Evolutionary conservation across 1,284 basidiomycete genomes (phyloP), one percentile per base, ranked within the genome.

Genomic region (Thecaphora thlaspeos): DNA sequence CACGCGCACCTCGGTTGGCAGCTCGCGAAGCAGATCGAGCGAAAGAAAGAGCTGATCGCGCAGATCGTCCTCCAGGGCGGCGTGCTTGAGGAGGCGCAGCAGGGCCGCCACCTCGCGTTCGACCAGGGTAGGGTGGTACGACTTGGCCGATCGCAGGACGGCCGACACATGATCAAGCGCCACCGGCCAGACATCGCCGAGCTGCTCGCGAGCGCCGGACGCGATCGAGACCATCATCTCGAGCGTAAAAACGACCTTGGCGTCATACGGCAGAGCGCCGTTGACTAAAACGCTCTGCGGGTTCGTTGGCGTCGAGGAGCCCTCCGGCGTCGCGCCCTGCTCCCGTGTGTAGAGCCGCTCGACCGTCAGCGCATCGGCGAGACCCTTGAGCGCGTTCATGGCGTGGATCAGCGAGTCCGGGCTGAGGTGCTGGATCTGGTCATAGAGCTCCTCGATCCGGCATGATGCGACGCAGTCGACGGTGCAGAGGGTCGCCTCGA

Each of bases 381-480:
- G 83, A 17, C 88, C 87, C 68, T 92, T 88, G n/a, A 98, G 82
- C 1, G 91, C 88, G 48, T 86, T 86, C 4, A 95, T 81, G 1
- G 90, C 89, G 2, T 90, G 87, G 15, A 90, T 81, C 30, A 96
- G 81, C 4, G 91, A 86, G 7, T 57, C 63, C 17, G 54, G 54
- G 7, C 52, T 42, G 22, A 82, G 89, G 75, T 75, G 91, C 88
- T 88, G 86, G 28, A 97, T 89, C 77, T 97, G 90, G 39, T 84
- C 86, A 79, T 97, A 97, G 2, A 98, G 82, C 75, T 96, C 91
- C 66, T 97, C 93, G 22, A 99, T 80, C 43, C 89, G 86, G 78
- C 95, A 99, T 9, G 91, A 91, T 3, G 87, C 87, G 59, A 99
- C 87, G 75, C 92, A 97, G 77, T 99, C 95, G 43, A 96, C 88